These are phyloP conservation scores for Vitis rotundifolia DNA, from an alignment of 164 flowering plant species.

Conservation along the genomic window DNA sequence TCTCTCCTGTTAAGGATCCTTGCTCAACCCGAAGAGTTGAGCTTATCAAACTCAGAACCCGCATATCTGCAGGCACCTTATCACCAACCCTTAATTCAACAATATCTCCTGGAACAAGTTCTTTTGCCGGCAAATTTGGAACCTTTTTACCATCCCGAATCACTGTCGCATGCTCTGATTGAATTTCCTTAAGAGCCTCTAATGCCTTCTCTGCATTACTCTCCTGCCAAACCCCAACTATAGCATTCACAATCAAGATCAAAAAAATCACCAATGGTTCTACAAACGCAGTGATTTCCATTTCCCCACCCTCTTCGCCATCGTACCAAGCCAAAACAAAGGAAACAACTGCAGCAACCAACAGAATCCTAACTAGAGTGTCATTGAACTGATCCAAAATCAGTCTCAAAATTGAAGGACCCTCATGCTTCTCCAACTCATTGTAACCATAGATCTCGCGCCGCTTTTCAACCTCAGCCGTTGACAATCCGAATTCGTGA, in stretches of 20 bases:
- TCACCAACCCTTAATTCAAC: conserved; percentile 56
- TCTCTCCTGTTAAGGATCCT: conserved; percentile 63
- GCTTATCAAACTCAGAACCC: conserved; percentile 46
- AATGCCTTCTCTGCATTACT: conserved; percentile 62
- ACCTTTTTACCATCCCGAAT: conserved; percentile 34
- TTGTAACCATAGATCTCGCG: conserved; percentile 36
- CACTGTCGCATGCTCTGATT: conserved; percentile 46
- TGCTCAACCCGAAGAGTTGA: conserved; percentile 58
- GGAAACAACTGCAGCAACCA: conserved; percentile 50
- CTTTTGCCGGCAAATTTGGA: conserved; percentile 42
- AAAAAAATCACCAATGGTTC: conserved; percentile 62
- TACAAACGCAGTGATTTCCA: conserved; percentile 53
- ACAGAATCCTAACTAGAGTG: conserved; percentile 48
- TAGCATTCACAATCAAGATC: conserved; percentile 55
- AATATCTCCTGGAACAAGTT: conserved; percentile 59
- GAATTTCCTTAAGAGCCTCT: conserved; percentile 61
- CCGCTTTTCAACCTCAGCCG: conserved; percentile 38
- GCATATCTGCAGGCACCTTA: conserved; percentile 60
- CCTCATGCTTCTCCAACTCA: conserved; percentile 58
- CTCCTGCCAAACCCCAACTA: conserved; percentile 68
- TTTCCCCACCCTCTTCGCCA: conserved; percentile 53
- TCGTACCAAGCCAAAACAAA: conserved; percentile 56
- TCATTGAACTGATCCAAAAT: conserved; percentile 56
- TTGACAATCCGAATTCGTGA: conserved; percentile 17
- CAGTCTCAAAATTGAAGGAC: conserved; percentile 41